phyloP scores from a whole-genome alignment of 2,329 filamentous ascomycete genomes.

The Exophiala lecanii-corni region DNA sequence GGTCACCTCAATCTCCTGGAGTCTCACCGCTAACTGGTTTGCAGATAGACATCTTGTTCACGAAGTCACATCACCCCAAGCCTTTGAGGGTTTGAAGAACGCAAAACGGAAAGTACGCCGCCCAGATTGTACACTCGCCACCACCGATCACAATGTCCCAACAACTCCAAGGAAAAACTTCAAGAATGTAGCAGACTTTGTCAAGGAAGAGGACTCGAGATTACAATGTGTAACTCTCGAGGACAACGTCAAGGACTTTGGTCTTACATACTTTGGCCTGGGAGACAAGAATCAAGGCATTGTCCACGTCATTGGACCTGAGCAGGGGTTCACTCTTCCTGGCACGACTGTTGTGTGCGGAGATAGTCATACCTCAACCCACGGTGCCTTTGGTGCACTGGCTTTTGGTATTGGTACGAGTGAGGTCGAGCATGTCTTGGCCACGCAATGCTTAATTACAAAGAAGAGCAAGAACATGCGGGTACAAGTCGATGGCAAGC shows the following conservation, averaged over 20 bases:
- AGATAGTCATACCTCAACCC: constrained; percentile 96
- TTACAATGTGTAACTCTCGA: constrained; percentile 93
- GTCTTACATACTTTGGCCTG: constrained; percentile 93
- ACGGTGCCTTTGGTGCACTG: constrained; percentile 90
- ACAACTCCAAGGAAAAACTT: constrained; percentile 86
- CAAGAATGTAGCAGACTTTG: constrained; percentile 90
- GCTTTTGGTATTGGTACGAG: constrained; percentile 97
- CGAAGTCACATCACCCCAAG: constrained; percentile 99
- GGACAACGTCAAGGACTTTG: constrained; percentile 95
- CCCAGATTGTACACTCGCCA: constrained; percentile 94
- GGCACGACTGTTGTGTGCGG: constrained; percentile 96
- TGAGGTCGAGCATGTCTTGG: constrained; percentile 96
- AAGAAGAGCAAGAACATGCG: constrained; percentile 98
- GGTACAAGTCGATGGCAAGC: constrained; percentile 86
- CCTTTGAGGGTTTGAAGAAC: constrained; percentile 91
- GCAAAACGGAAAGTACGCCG: constrained; percentile 81
- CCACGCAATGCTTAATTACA: constrained; percentile 91
- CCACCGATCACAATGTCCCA: constrained; percentile 97
- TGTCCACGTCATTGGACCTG: constrained; percentile 95
- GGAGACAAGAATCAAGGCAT: constrained; percentile 96
- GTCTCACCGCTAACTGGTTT: constrained; percentile 25
- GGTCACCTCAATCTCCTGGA: constrained; percentile 5
- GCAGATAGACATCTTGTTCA: constrained; percentile 91
- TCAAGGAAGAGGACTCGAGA: constrained; percentile 89
- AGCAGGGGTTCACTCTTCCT: constrained; percentile 97